A percentile compares a stretch with the other conserved stretches of the same genome.
phyloP scores from a whole-genome alignment of 768 basidiomycete genomes.

The Suillus clintonianus region DNA sequence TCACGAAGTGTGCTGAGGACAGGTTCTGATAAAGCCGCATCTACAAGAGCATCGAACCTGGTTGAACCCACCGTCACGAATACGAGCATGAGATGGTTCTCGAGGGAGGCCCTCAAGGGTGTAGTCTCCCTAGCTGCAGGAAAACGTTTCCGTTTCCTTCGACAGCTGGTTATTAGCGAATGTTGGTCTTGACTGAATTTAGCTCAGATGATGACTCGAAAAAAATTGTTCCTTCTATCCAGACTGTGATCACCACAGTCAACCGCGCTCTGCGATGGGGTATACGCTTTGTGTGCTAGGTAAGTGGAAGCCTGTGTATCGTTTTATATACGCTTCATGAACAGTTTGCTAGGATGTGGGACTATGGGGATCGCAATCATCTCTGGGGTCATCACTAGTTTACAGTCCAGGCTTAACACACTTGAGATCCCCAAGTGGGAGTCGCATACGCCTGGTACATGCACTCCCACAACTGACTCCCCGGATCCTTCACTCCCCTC shows the following conservation, averaged over 20 bases:
- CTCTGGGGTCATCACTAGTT: conserved; percentile 86
- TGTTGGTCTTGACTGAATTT: not conserved
- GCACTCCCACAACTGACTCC: conserved; percentile 57
- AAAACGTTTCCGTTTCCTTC: not conserved
- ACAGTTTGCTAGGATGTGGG: conserved; percentile 74
- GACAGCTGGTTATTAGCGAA: not conserved
- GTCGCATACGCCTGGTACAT: conserved; percentile 70
- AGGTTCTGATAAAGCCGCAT: conserved; percentile 54
- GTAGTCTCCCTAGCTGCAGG: not conserved
- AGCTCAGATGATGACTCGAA: conserved; percentile 12
- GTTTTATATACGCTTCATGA: conserved; percentile 14
- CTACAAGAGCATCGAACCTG: conserved; percentile 74
- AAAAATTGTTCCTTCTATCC: not conserved
- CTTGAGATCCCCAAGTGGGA: conserved; percentile 55
- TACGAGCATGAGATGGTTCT: conserved; percentile 31
- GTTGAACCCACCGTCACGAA: conserved; percentile 94
- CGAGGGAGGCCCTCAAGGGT: not conserved
- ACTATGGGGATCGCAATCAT: conserved; percentile 98
- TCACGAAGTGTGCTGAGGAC: conserved; percentile 55
- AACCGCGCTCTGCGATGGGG: conserved; percentile 56
- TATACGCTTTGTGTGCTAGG: conserved; percentile 92
- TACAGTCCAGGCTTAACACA: conserved; percentile 51
- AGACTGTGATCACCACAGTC: not conserved
- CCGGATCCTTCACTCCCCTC: conserved; percentile 74
- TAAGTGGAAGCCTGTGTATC: conserved; percentile 18